Conservation (phyloP, 2,329 filamentous ascomycete genomes). For the Onygena corvina region DNA sequence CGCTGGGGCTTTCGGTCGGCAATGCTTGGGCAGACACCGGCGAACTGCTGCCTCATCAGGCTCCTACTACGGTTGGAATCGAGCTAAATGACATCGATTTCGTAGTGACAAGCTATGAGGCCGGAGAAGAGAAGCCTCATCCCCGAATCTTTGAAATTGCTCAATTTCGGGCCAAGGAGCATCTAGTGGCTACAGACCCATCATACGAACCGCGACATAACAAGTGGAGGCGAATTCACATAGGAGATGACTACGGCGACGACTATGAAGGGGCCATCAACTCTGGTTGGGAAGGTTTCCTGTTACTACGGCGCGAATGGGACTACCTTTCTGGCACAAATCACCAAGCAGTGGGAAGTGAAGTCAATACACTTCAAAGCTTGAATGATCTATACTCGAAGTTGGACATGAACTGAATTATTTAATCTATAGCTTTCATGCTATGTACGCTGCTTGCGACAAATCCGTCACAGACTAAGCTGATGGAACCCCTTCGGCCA, state of each 20-base stretch:
- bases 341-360: neutral
- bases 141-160: constrained; percentile 32
- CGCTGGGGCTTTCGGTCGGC: constrained; percentile 30
- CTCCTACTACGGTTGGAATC: constrained; percentile 16
- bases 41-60: constrained; percentile 11
- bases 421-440: neutral
- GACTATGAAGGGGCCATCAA: constrained; percentile 30
- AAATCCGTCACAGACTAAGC: neutral
- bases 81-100: constrained; percentile 30
- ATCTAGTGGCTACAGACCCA: constrained; percentile 11
- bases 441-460: neutral
- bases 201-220: constrained; percentile 3
- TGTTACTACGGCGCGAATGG: constrained; percentile 14
- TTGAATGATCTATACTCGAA: constrained; percentile 11
- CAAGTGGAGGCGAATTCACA: constrained; percentile 25
- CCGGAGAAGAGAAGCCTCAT: constrained; percentile 35
- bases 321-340: neutral
- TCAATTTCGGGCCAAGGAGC: constrained; percentile 21
- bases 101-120: constrained; percentile 37
- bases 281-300: constrained; percentile 28
- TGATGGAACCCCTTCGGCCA: constrained; percentile 15
- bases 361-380: constrained; percentile 8
- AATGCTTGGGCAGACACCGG: constrained; percentile 25
- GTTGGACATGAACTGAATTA: constrained; percentile 4
- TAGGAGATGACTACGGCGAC: constrained; percentile 36